Evolutionary conservation across 805 yeast species (phyloP), one percentile per base, ranked within the genome.

Genomic region (Ogataea degrootiae): DNA sequence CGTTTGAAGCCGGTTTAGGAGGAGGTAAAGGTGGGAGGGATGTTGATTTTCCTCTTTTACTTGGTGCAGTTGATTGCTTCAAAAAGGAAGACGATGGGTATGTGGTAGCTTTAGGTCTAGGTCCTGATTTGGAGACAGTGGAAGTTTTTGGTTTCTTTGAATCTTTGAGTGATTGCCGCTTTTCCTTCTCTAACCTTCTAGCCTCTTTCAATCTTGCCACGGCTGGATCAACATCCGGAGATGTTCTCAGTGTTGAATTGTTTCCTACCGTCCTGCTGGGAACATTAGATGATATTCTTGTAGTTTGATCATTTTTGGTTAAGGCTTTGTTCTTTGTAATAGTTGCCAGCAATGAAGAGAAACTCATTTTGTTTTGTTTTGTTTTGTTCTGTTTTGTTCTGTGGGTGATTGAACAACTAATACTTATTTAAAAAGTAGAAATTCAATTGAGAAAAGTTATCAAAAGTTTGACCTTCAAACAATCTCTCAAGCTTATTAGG

Each of bases 121-220:
- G 15, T 26, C 29, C 34, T 9, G 50, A 11, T 37, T 16, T 43
- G 29, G 15, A 9, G 11, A 9, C 9, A 6, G 42, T 19, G 21
- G 39, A 45, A 34, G 44, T 44, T 12, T 47, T 37, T 17, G 59
- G 43, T 36, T 53, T 48, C 38, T 49, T 50, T 16, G 50, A 58
- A 34, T 56, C 56, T 47, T 71, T 70, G 33, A 59, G 57, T 42
- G 69, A 70, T 45, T 69, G 63, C 2, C 51, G 23, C 39, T 69
- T 69, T 35, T 77, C 77, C 37, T 67, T 71, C 52, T 85, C 89
- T 38, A 71, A 65, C 50, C 79, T 69, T 59, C 92, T 69, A 2
- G 82, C 79, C 48, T 83, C 90, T 54, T 85, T 85, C 36, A 85
- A 66, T 48, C 85, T 65, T 35, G 79, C 80, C 8, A 85, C 87